A percentile compares a stretch with the other conserved stretches of the same genome.
These are phyloP conservation scores for Buddleja alternifolia DNA, from an alignment of 257 asterid species.

Conservation along the genomic window DNA sequence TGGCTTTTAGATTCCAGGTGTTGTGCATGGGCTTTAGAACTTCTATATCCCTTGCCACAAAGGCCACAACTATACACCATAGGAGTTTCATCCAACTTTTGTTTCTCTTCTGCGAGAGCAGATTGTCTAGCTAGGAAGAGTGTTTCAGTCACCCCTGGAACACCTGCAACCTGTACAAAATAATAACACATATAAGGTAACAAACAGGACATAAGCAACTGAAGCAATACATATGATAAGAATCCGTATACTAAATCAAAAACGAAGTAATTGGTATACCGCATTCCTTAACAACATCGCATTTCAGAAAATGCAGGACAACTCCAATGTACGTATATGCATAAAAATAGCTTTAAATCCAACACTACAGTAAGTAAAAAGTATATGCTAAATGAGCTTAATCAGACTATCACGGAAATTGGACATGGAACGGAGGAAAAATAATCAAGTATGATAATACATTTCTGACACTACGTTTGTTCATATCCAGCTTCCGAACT, in stretches of 20 bases:
- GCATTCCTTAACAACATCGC: too few relatives aligned
- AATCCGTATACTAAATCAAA: background rate
- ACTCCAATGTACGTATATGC: background rate
- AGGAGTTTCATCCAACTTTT: conserved; percentile 63
- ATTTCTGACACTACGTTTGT: background rate
- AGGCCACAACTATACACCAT: conserved; percentile 80
- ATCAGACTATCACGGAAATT: background rate
- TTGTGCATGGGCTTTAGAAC: conserved; percentile 86
- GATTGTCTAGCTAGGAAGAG: conserved; percentile 80
- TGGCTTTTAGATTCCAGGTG: conserved; percentile 84
- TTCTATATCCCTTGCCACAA: conserved; percentile 86
- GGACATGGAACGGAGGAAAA: too few relatives aligned
- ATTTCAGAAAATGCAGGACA: background rate
- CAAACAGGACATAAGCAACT: background rate
- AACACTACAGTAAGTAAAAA: background rate
- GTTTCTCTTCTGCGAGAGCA: conserved; percentile 74
- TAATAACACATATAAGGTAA: background rate
- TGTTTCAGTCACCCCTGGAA: conserved; percentile 92
- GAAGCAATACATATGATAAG: background rate
- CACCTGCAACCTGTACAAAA: conserved; percentile 82
- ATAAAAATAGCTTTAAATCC: background rate
- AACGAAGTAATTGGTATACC: too few relatives aligned
- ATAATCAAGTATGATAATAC: too few relatives aligned
- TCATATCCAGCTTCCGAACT: background rate
- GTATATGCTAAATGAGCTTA: conserved; percentile 7